Base-by-base conservation (phyloP, 148 eudicot species). In the Amaranthus hypochondriacus region DNA sequence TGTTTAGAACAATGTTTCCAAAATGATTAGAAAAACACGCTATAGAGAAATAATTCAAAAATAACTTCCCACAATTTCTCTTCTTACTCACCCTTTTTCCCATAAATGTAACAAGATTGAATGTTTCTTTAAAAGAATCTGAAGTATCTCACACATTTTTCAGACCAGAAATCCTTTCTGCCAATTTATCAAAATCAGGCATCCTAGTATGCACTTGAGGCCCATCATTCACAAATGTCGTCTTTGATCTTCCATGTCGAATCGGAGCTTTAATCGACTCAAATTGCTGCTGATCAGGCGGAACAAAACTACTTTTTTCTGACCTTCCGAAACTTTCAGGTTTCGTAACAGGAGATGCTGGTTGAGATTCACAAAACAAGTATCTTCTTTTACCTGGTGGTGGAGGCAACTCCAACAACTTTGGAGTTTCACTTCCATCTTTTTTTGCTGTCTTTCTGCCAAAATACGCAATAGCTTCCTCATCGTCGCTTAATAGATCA, bases 171-270 rank as follows among this genome's bases (percentile, higher is more conserved):
- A 93, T 79, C 50, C 89, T 75, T 62, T 85, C 87, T 10, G 86
- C 83, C 74, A 88, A 83, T 39, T 84, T 92, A 71, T 89, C 91
- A 51, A 82, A 89, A 59, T 85, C 87, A 0, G 93, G 93, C 77
- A 85, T 70, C 76, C 76, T 89, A 9, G 87, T 84, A 82, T 90
- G 92, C 50, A 78, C 85, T 56, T 83, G 56, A 42, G 42, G 85
- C 39, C 75, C 81, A 4, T 52, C 55, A 39, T 52, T 63, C 7
- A 28, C 39, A 28, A 28, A 28, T 2, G 39, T 58, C 75, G 6
- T 80, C 83, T 3, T 80, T 71, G 53, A 82, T 51, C 85, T 80
- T 11, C 56, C 60, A 50, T 79, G 86, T 69, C 81, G 73, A 6
- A 75, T 67, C 12, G 72, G 72, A 49, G 71, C 2, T 49, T 56